A percentile compares a stretch with the other conserved stretches of the same genome.
These are phyloP conservation scores for Mediolabrus comicus DNA, from an alignment of 108 stramenopile species.

Conservation along the genomic window DNA sequence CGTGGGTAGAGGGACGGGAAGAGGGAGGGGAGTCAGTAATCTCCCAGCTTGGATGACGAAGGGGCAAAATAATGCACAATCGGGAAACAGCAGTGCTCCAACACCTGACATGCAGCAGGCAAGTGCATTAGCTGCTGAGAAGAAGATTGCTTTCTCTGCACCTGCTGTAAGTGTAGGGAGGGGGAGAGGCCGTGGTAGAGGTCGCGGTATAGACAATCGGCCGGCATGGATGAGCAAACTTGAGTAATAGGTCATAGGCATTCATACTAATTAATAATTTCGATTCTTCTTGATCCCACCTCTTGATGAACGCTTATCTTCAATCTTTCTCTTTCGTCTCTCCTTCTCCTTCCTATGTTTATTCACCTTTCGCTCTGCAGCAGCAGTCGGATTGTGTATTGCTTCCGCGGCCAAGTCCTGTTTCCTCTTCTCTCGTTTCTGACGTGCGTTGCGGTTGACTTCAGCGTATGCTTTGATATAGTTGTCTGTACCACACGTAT, in stretches of 20 bases:
- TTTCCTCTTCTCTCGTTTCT: slow-evolving; percentile 76
- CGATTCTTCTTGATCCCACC: slow-evolving; percentile 44
- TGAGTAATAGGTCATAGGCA: background rate
- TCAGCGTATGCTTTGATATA: slow-evolving; percentile 70
- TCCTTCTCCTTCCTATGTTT: slow-evolving; percentile 73
- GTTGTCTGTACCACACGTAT: slow-evolving; percentile 53
- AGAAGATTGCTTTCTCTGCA: background rate
- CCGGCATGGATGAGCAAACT: slow-evolving; percentile 6
- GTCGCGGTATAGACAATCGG: background rate
- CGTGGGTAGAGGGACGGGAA: background rate
- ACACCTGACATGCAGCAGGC: background rate
- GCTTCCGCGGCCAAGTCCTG: slow-evolving; percentile 63
- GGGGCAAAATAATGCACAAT: background rate
- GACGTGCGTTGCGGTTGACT: slow-evolving; percentile 65
- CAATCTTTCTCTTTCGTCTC: slow-evolving; percentile 67
- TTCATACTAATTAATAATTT: slow-evolving; percentile 2
- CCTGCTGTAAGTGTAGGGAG: background rate
- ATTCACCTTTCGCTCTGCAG: slow-evolving; percentile 68
- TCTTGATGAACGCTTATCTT: slow-evolving; percentile 52
- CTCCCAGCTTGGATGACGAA: slow-evolving; percentile 3
- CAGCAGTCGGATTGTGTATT: slow-evolving; percentile 61
- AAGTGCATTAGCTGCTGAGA: background rate
- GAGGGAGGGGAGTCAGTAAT: slow-evolving; percentile 1
- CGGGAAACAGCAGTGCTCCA: background rate
- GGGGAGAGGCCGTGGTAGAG: background rate